Percentiles rank a stretch among this genome's conserved stretches.
phyloP scores from a whole-genome alignment of 2,329 filamentous ascomycete species.

The Rhytidhysteron rufulum region DNA sequence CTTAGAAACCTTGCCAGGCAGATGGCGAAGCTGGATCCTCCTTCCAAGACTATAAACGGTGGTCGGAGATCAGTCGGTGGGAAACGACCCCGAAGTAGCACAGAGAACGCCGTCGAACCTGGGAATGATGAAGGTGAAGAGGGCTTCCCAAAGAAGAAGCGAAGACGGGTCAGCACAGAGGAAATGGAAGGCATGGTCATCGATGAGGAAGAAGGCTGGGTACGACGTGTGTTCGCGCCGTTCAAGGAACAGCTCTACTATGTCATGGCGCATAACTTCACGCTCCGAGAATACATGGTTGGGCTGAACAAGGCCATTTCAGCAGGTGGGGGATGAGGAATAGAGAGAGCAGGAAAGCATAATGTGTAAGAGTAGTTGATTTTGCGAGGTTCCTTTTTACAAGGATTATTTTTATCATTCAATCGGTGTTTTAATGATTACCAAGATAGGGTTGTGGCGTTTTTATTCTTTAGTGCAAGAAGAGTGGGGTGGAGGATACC shows the following conservation, averaged over 20 bases:
- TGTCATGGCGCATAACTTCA: slow-evolving; percentile 64
- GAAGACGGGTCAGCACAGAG: neutral
- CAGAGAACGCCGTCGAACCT: neutral
- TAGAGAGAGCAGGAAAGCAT: too few relatives aligned
- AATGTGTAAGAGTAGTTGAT: too few relatives aligned
- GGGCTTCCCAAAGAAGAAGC: neutral
- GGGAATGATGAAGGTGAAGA: neutral
- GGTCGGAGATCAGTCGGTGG: neutral
- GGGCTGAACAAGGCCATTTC: slow-evolving; percentile 32
- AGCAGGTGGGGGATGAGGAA: slow-evolving; percentile 23
- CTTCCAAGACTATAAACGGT: slow-evolving; percentile 5
- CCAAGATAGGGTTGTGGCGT: too few relatives aligned
- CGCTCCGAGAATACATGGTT: slow-evolving; percentile 36
- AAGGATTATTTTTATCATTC: too few relatives aligned
- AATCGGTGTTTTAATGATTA: too few relatives aligned
- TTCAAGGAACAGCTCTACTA: slow-evolving; percentile 63
- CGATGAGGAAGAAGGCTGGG: slow-evolving; percentile 58
- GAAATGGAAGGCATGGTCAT: slow-evolving; percentile 31
- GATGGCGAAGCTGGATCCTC: slow-evolving; percentile 34
- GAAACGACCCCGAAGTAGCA: neutral
- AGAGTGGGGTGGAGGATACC: too few relatives aligned
- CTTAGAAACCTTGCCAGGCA: slow-evolving; percentile 69
- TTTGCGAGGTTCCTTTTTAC: too few relatives aligned
- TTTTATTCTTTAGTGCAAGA: too few relatives aligned
- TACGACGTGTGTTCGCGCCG: slow-evolving; percentile 64